Percentiles rank a stretch among this genome's conserved stretches.
Conservation (phyloP, 192 early-diverging fungal genomes). For the Backusella tarrabulga region DNA sequence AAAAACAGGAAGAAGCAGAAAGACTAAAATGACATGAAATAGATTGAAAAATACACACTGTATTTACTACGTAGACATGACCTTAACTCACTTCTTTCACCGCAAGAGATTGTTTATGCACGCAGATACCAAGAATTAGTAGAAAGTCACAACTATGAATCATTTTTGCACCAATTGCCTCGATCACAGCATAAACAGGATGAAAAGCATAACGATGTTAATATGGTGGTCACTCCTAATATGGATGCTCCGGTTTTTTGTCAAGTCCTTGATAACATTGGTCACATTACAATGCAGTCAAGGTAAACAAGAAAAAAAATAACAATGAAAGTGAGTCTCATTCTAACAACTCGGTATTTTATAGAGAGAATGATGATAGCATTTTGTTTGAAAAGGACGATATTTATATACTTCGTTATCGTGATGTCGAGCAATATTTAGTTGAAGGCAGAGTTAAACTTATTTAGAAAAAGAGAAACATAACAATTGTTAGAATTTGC, state of each 20-base stretch:
- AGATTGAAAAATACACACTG: slow-evolving; percentile 60
- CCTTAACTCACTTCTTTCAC: slow-evolving; percentile 44
- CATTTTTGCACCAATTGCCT: slow-evolving; percentile 49
- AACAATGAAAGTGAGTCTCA: slow-evolving; percentile 13
- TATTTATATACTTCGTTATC: slow-evolving; percentile 58
- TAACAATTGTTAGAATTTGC: not conserved
- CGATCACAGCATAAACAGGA: slow-evolving; percentile 50
- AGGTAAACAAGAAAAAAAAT: slow-evolving; percentile 30
- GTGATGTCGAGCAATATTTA: slow-evolving; percentile 40
- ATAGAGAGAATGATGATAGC: slow-evolving; percentile 4
- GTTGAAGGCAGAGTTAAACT: slow-evolving; percentile 48
- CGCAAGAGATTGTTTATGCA: slow-evolving; percentile 47
- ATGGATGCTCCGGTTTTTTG: slow-evolving; percentile 64
- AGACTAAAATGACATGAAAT: not conserved
- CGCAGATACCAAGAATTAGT: slow-evolving; percentile 52
- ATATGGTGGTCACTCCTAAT: slow-evolving; percentile 47
- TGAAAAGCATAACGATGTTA: slow-evolving; percentile 34
- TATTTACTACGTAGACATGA: slow-evolving; percentile 38
- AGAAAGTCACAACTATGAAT: slow-evolving; percentile 44
- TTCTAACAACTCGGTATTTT: not conserved
- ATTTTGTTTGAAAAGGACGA: slow-evolving; percentile 27
- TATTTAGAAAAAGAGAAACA: slow-evolving; percentile 35
- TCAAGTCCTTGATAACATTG: slow-evolving; percentile 48
- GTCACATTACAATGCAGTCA: slow-evolving; percentile 19
- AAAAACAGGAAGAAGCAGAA: not conserved